A percentile compares a stretch with the other conserved stretches of the same genome.
Evolutionary conservation across 2,329 filamentous ascomycete species (phyloP).

Genomic region (Basipetospora chlamydospora): DNA sequence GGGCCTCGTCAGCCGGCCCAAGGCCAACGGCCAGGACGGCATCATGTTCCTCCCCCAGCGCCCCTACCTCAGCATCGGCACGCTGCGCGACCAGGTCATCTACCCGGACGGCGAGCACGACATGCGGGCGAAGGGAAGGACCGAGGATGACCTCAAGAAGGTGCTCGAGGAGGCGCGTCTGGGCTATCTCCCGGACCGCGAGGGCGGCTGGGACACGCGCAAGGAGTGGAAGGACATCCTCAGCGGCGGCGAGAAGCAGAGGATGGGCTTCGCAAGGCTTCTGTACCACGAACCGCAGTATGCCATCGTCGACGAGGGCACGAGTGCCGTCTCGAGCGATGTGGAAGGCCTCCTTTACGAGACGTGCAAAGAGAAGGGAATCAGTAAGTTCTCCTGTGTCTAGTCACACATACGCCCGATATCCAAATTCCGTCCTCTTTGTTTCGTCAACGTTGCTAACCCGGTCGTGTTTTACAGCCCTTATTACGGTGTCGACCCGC

Average conservation of each 20-base stretch:
- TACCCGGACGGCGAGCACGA: conserved; percentile 92
- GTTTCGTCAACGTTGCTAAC: no score
- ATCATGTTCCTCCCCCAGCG: conserved; percentile 98
- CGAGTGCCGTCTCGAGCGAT: conserved; percentile 83
- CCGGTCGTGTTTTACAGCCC: conserved; percentile 36
- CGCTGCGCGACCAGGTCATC: conserved; percentile 90
- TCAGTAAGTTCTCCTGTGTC: conserved; percentile 54
- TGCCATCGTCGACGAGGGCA: conserved; percentile 90
- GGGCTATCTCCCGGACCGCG: conserved; percentile 78
- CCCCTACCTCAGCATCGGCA: conserved; percentile 83
- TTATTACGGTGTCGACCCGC: conserved; percentile 91
- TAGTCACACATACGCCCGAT: no score
- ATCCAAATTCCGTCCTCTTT: no score
- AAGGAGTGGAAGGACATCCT: conserved; percentile 99
- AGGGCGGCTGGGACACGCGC: conserved; percentile 90
- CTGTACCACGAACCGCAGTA: conserved; percentile 92
- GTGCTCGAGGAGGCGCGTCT: conserved; percentile 73
- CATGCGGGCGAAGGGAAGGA: conserved; percentile 69
- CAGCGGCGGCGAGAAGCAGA: conserved; percentile 94
- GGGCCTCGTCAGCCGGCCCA: conserved; percentile 77
- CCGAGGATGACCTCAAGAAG: conserved; percentile 61
- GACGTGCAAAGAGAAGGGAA: conserved; percentile 79
- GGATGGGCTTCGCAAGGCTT: conserved; percentile 78
- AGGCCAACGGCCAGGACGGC: conserved; percentile 66
- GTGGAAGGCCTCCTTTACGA: conserved; percentile 92